Evolutionary conservation across 1,284 basidiomycete genomes (phyloP).

Genomic region (Fomitopsis pinicola): DNA sequence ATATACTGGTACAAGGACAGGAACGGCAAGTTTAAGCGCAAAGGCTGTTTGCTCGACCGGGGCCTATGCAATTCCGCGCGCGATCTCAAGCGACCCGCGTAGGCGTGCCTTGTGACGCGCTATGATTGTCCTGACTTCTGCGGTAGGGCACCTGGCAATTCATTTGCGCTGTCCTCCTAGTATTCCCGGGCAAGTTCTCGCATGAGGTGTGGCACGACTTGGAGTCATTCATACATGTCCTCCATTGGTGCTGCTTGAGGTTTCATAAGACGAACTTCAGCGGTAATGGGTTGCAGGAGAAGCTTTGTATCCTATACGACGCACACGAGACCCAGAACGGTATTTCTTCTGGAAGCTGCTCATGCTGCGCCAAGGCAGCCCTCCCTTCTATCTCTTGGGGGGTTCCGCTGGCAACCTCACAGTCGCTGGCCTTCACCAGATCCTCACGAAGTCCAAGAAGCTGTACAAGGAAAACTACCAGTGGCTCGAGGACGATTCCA

Average conservation of each 20-base stretch:
- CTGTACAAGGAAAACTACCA: no score
- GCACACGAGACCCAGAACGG: no score
- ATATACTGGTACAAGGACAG: not conserved
- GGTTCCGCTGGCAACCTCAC: no score
- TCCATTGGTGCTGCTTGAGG: not conserved
- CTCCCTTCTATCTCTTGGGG: no score
- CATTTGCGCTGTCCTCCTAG: not conserved
- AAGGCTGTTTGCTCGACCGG: not conserved
- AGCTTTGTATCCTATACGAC: no score
- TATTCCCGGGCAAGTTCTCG: not conserved
- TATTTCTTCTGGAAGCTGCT: no score
- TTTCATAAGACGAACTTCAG: not conserved
- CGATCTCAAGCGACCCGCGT: not conserved
- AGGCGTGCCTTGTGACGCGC: not conserved
- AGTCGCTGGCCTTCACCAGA: no score
- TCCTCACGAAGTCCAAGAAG: no score
- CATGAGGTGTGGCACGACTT: not conserved
- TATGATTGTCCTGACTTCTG: not conserved
- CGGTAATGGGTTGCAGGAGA: no score
- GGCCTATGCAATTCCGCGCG: not conserved
- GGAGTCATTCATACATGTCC: not conserved
- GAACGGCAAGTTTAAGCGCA: not conserved
- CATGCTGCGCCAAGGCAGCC: no score
- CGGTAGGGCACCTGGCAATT: not conserved
- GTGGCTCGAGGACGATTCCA: no score